Evolutionary conservation across 2,329 filamentous ascomycete genomes (phyloP).

Genomic region (Arthrobotrys megalospora): DNA sequence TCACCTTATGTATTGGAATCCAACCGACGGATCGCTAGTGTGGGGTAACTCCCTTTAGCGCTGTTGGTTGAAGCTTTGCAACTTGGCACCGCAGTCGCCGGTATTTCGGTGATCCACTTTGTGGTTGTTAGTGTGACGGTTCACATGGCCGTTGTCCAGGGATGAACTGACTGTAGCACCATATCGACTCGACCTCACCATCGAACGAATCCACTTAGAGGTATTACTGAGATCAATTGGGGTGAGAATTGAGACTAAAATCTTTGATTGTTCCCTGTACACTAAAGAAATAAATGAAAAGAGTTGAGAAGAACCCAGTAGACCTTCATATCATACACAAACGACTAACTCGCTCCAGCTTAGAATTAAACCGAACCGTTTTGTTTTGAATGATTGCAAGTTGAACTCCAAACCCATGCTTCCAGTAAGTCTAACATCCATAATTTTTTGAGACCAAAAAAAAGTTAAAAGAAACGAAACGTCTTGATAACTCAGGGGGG

Average conservation of each 20-base stretch:
- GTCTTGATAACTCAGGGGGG: slow-evolving; percentile 14
- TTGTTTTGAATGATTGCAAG: slow-evolving; percentile 47
- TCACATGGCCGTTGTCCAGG: slow-evolving; percentile 40
- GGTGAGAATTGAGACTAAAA: slow-evolving; percentile 4
- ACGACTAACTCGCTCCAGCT: slow-evolving; percentile 52
- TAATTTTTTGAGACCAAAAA: slow-evolving; percentile 38
- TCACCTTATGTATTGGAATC: slow-evolving; percentile 53
- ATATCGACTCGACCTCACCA: slow-evolving; percentile 16
- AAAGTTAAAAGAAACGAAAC: slow-evolving; percentile 14
- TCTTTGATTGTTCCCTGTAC: slow-evolving; percentile 29
- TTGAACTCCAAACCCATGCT: slow-evolving; percentile 60
- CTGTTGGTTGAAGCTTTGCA: slow-evolving; percentile 32
- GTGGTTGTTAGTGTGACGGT: slow-evolving; percentile 17
- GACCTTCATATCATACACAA: slow-evolving; percentile 58
- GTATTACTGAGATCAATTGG: slow-evolving; percentile 7
- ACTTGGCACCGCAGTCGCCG: slow-evolving; percentile 48
- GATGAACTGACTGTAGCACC: slow-evolving; percentile 31
- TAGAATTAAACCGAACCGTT: slow-evolving; percentile 50
- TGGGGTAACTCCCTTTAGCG: slow-evolving; percentile 49
- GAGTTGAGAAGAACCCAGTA: slow-evolving; percentile 17
- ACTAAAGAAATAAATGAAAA: slow-evolving; percentile 19
- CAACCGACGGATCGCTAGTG: slow-evolving; percentile 48
- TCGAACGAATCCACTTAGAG: slow-evolving; percentile 11
- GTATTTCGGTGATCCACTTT: slow-evolving; percentile 54
- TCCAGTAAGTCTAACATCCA: slow-evolving; percentile 49